Evolutionary conservation across 306 rosid species (phyloP).

Genomic region (Cicer cuneatum): DNA sequence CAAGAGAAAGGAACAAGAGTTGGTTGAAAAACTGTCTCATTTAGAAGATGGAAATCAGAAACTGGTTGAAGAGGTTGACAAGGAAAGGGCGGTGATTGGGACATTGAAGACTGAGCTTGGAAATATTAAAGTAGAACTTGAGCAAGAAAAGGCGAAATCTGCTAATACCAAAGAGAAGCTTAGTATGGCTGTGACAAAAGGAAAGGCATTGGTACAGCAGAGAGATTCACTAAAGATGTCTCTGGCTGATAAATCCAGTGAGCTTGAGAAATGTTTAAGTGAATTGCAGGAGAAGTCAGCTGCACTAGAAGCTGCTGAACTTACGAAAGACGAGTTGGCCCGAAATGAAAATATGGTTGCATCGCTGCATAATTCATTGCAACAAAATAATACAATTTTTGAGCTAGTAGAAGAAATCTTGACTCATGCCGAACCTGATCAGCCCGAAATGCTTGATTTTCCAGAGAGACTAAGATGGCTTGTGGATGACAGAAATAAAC

Average conservation of each 20-base stretch:
- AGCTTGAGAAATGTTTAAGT: constrained; percentile 67
- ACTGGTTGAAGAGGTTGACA: constrained; percentile 67
- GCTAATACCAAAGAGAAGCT: constrained; percentile 88
- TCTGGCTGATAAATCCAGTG: constrained; percentile 67
- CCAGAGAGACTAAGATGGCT: constrained; percentile 78
- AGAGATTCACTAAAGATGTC: constrained; percentile 77
- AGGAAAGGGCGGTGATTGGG: constrained; percentile 57
- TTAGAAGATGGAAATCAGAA: constrained; percentile 72
- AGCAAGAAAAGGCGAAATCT: constrained; percentile 78
- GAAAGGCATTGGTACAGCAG: constrained; percentile 95
- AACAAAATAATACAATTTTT: constrained; percentile 55
- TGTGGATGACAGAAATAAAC: constrained; percentile 65
- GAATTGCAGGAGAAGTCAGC: constrained; percentile 79
- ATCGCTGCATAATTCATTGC: constrained; percentile 67
- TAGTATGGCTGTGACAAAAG: constrained; percentile 92
- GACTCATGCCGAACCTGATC: constrained; percentile 59
- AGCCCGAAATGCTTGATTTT: constrained; percentile 57
- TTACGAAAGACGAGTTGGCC: constrained; percentile 63
- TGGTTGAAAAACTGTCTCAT: constrained; percentile 56
- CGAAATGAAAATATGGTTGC: constrained; percentile 63
- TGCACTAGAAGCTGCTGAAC: constrained; percentile 78
- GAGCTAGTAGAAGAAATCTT: constrained; percentile 68
- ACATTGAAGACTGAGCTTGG: constrained; percentile 61
- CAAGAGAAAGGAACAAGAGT: constrained; percentile 66
- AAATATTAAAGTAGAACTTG: constrained; percentile 67